phyloP scores from a whole-genome alignment of 2,329 filamentous ascomycete genomes.

The Microdochium nivale region DNA sequence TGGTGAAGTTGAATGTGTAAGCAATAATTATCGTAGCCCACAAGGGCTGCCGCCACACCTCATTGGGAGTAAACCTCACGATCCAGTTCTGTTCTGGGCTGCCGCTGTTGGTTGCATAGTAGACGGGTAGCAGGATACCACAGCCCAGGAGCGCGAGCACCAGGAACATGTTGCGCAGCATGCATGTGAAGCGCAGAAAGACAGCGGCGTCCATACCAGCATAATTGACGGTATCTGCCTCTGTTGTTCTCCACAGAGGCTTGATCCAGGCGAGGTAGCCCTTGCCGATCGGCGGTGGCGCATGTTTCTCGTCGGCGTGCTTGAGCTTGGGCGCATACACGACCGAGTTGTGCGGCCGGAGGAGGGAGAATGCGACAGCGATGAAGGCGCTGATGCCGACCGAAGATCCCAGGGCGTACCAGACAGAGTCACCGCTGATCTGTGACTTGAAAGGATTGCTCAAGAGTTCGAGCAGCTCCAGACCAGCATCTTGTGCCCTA shows the following conservation, averaged over 20 bases:
- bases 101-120: constrained; percentile 45
- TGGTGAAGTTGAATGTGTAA: constrained; percentile 62
- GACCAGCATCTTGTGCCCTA: constrained; percentile 19
- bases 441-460: constrained; percentile 39
- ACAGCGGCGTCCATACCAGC: constrained; percentile 87
- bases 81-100: constrained; percentile 36
- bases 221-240: constrained; percentile 68
- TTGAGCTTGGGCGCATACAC: constrained; percentile 94
- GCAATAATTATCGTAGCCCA: constrained; percentile 53
- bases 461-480: constrained; percentile 39
- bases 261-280: constrained; percentile 82
- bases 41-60: constrained; percentile 40
- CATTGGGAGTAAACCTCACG: constrained; percentile 49
- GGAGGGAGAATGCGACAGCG: constrained; percentile 73
- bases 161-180: constrained; percentile 88
- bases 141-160: constrained; percentile 65
- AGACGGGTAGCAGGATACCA: constrained; percentile 72
- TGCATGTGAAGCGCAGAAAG: constrained; percentile 79
- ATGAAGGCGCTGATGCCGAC: constrained; percentile 66
- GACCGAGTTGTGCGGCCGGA: constrained; percentile 83
- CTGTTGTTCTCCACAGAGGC: constrained; percentile 69
- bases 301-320: constrained; percentile 82
- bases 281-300: constrained; percentile 77
- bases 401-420: constrained; percentile 73
- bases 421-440: constrained; percentile 53